Percentiles rank a stretch among this genome's conserved stretches.
Evolutionary conservation across 495 filamentous ascomycete species (phyloP).

Genomic region (Emericellopsis terricola): DNA sequence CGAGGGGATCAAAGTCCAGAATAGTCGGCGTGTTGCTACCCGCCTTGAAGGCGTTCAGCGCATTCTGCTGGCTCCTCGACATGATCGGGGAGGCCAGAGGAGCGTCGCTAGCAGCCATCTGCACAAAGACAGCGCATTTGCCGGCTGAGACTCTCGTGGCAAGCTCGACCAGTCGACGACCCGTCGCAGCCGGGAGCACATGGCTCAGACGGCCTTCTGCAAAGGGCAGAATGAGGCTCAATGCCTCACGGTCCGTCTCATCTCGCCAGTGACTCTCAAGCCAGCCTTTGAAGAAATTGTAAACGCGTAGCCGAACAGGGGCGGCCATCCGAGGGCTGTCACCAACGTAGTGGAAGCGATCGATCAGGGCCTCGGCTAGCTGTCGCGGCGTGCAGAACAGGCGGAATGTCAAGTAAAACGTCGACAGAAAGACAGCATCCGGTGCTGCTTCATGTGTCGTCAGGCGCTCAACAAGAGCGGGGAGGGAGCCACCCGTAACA

Average conservation of each 20-base stretch:
- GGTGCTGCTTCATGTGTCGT: constrained; percentile 89
- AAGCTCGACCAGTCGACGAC: constrained; percentile 59
- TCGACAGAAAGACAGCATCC: constrained; percentile 79
- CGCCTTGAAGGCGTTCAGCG: constrained; percentile 57
- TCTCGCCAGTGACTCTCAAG: constrained; percentile 89
- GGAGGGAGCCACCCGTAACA: constrained; percentile 80
- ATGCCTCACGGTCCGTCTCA: constrained; percentile 54
- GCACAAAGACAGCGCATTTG: constrained; percentile 51
- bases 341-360: constrained; percentile 81
- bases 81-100: constrained; percentile 52
- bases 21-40: constrained; percentile 55
- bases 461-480: constrained; percentile 80
- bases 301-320: constrained; percentile 77
- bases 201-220: constrained; percentile 50
- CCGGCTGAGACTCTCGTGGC: constrained; percentile 65
- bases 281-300: constrained; percentile 96
- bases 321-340: constrained; percentile 52
- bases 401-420: constrained; percentile 95
- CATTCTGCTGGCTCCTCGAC: constrained; percentile 53
- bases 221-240: constrained; percentile 61
- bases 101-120: constrained; percentile 49
- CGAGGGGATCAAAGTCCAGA: constrained; percentile 82
- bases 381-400: constrained; percentile 73
- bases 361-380: constrained; percentile 64
- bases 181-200: constrained; percentile 57